A percentile compares a stretch with the other conserved stretches of the same genome.
These are phyloP conservation scores for Solanum acaule DNA, from an alignment of 257 asterid species.

Conservation along the genomic window DNA sequence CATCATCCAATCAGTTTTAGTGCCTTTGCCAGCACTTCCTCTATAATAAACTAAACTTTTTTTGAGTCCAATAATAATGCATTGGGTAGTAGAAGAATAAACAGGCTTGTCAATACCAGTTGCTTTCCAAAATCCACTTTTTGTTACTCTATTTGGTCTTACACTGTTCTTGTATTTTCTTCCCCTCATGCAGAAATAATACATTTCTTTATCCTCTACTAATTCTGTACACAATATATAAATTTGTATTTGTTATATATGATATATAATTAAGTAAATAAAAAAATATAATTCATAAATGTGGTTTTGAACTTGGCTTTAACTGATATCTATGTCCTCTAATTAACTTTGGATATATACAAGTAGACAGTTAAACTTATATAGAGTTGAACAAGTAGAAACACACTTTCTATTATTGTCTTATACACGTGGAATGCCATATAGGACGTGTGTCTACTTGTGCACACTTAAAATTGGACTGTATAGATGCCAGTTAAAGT, in stretches of 20 bases:
- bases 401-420: neutral
- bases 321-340: neutral
- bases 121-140: conserved; percentile 58
- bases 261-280: too few relatives aligned
- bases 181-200: conserved; percentile 50
- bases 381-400: neutral
- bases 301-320: neutral
- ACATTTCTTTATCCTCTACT: conserved; percentile 34
- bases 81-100: conserved; percentile 1
- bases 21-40: conserved; percentile 45
- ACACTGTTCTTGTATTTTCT: conserved; percentile 45
- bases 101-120: conserved; percentile 49
- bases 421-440: neutral
- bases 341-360: neutral
- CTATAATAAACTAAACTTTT: conserved; percentile 46
- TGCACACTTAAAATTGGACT: neutral
- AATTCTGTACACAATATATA: neutral
- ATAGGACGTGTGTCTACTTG: neutral
- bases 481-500: neutral
- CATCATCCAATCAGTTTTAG: conserved; percentile 53
- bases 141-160: conserved; percentile 48
- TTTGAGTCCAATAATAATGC: conserved; percentile 30
- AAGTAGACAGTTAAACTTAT: too few relatives aligned
- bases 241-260: too few relatives aligned
- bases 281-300: too few relatives aligned